These are phyloP conservation scores for Magnolia officinalis DNA, from an alignment of 164 flowering plant species.

Conservation along the genomic window DNA sequence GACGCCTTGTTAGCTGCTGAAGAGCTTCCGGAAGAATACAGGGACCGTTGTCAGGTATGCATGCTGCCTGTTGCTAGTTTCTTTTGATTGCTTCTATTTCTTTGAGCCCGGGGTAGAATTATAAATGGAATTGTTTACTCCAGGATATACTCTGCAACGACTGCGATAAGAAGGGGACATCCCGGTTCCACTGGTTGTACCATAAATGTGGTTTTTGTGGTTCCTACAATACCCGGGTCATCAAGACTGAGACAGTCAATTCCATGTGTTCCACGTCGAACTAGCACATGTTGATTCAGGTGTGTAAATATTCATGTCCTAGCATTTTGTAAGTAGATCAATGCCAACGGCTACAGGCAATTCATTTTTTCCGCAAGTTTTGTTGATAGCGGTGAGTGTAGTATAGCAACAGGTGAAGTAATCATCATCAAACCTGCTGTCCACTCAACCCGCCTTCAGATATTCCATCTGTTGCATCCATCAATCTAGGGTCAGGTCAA, in stretches of 20 bases:
- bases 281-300: constrained; percentile 5
- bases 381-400: neutral
- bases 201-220: constrained; percentile 81
- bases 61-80: neutral
- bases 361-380: constrained; percentile 2
- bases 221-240: constrained; percentile 81
- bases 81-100: neutral
- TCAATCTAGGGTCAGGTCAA: no score
- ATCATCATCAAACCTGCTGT: no score
- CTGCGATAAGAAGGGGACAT: constrained; percentile 64
- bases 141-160: constrained; percentile 93
- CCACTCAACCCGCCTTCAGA: no score
- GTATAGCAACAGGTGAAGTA: neutral
- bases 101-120: neutral
- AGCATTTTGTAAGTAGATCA: constrained; percentile 16
- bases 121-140: constrained; percentile 5
- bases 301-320: constrained; percentile 21
- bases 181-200: constrained; percentile 91
- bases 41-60: constrained; percentile 75
- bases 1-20: constrained; percentile 84
- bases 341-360: constrained; percentile 15
- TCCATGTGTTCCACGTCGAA: constrained; percentile 31
- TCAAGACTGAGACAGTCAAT: constrained; percentile 38
- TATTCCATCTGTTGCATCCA: no score
- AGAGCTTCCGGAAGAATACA: constrained; percentile 84